A percentile compares a stretch with the other conserved stretches of the same genome.
phyloP scores from a whole-genome alignment of 2,329 filamentous ascomycete species.

The Trichophyton simii region DNA sequence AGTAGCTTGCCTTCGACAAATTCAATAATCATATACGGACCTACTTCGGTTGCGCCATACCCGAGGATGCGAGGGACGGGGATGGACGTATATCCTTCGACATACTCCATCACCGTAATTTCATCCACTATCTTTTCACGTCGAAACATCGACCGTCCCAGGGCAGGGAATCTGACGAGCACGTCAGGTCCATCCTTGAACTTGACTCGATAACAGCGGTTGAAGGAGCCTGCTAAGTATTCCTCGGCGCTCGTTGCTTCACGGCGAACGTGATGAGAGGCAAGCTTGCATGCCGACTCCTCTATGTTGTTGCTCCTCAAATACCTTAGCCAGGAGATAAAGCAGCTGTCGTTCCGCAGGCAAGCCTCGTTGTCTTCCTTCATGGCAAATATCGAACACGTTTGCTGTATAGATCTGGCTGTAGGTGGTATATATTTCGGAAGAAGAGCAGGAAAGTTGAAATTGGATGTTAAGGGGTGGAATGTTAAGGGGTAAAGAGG shows the following conservation, averaged over 20 bases:
- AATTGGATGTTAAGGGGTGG: too few species aligned
- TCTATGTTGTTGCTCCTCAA: constrained; percentile 3
- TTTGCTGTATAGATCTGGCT: too few species aligned
- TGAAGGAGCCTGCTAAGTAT: constrained; percentile 11
- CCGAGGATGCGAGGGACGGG: constrained; percentile 18
- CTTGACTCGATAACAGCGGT: constrained; percentile 14
- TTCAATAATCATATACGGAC: constrained; percentile 20
- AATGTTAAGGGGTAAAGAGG: too few species aligned
- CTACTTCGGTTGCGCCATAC: constrained; percentile 14
- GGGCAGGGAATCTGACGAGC: constrained; percentile 13
- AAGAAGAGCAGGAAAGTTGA: too few species aligned
- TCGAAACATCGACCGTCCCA: constrained; percentile 11
- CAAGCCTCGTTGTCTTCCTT: constrained; percentile 4
- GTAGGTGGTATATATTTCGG: too few species aligned
- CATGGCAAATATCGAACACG: constrained; percentile 7
- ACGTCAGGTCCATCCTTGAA: constrained; percentile 11
- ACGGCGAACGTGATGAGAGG: constrained; percentile 5
- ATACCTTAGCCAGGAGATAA: constrained; percentile 5
- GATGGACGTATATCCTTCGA: constrained; percentile 17
- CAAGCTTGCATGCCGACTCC: constrained; percentile 3
- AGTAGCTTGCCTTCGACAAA: constrained; percentile 19
- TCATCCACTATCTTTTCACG: constrained; percentile 13
- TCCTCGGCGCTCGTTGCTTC: not conserved
- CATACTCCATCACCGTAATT: constrained; percentile 13
- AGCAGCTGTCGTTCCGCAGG: constrained; percentile 6